Evolutionary conservation across 768 basidiomycete genomes (phyloP).

Genomic region (Leccinum truebloodii): DNA sequence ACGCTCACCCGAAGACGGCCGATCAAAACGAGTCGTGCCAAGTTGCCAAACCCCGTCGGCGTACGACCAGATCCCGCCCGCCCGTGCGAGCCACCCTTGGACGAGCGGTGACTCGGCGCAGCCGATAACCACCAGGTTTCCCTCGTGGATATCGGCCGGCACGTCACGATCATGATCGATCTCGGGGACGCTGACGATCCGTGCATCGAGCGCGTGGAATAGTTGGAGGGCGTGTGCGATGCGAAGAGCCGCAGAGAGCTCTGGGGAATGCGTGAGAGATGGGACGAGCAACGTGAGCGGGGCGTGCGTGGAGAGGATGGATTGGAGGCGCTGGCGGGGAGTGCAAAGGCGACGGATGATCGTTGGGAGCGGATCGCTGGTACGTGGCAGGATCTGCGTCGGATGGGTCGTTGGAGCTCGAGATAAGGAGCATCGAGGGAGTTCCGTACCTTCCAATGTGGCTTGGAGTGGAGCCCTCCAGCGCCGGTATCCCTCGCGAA

Average conservation of each 20-base stretch:
- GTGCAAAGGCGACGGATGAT: neutral
- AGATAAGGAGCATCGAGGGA: neutral
- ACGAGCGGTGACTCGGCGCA: slow-evolving; percentile 38
- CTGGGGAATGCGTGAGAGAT: slow-evolving; percentile 27
- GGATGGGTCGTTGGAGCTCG: neutral
- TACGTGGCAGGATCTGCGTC: slow-evolving; percentile 9
- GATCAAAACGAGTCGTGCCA: slow-evolving; percentile 15
- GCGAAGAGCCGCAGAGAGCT: slow-evolving; percentile 45
- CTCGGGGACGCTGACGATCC: slow-evolving; percentile 48
- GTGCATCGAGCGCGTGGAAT: slow-evolving; percentile 70
- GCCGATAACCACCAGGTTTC: slow-evolving; percentile 65
- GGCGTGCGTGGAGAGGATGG: slow-evolving; percentile 54
- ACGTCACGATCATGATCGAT: slow-evolving; percentile 1
- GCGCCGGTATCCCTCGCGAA: slow-evolving; percentile 9
- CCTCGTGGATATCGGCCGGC: slow-evolving; percentile 20
- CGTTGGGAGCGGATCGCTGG: neutral
- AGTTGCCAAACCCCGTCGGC: slow-evolving; percentile 24
- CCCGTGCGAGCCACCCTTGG: slow-evolving; percentile 31
- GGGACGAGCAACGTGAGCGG: slow-evolving; percentile 61
- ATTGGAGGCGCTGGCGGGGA: slow-evolving; percentile 54
- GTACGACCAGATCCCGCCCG: slow-evolving; percentile 17
- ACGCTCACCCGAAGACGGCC: slow-evolving; percentile 23
- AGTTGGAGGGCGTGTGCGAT: slow-evolving; percentile 66
- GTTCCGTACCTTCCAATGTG: slow-evolving; percentile 26
- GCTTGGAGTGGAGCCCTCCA: neutral